These are phyloP conservation scores for Kokia cookei DNA, from an alignment of 441 rosid species.

Conservation along the genomic window DNA sequence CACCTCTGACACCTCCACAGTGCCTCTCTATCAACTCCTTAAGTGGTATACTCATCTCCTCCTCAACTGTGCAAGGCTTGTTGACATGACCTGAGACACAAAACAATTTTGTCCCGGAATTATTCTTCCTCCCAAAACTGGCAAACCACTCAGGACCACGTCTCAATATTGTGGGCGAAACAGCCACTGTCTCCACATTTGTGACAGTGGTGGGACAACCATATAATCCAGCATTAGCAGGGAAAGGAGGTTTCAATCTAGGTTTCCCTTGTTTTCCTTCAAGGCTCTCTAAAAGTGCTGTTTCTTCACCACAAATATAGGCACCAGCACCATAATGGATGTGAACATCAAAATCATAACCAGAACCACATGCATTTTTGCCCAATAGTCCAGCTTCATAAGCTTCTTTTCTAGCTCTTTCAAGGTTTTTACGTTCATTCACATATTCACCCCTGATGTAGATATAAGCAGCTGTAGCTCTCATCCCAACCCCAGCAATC, in stretches of 20 bases:
- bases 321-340: constrained; percentile 99
- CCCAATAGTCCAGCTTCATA: constrained; percentile 92
- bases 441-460: constrained; percentile 98
- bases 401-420: constrained; percentile 86
- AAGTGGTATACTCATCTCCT: constrained; percentile 95
- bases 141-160: constrained; percentile 99
- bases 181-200: constrained; percentile 96
- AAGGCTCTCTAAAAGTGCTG: constrained; percentile 96
- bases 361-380: constrained; percentile 98
- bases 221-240: constrained; percentile 95
- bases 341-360: constrained; percentile 94
- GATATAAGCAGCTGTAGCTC: constrained; percentile 95
- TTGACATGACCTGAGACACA: constrained; percentile 95
- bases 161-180: constrained; percentile 92
- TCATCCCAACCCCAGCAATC: constrained; percentile 99
- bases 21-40: constrained; percentile 91
- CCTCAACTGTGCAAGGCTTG: constrained; percentile 97
- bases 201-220: constrained; percentile 99
- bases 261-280: constrained; percentile 99
- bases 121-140: constrained; percentile 95
- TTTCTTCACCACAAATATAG: constrained; percentile 98
- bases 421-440: constrained; percentile 77
- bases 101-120: constrained; percentile 85
- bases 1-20: constrained; percentile 96
- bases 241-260: constrained; percentile 99